These are phyloP conservation scores for Athelia sp. DNA, from an alignment of 1,284 basidiomycete genomes.

Conservation along the genomic window DNA sequence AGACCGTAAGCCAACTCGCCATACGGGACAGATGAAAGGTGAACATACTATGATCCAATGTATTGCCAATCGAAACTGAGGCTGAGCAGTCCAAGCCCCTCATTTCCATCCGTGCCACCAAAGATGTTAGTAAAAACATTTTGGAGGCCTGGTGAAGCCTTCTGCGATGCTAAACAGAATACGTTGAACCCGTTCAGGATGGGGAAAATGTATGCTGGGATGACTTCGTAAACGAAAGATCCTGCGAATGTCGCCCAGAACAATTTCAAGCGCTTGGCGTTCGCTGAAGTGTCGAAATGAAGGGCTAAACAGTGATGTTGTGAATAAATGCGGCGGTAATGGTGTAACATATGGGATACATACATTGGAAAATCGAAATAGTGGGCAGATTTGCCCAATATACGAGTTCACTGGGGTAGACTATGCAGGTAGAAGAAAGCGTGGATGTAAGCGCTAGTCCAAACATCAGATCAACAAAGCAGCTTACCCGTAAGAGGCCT, in stretches of 20 bases:
- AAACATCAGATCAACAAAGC: too few species aligned
- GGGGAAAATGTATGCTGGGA: constrained; percentile 62
- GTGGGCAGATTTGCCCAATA: constrained; percentile 61
- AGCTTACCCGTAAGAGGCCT: background rate
- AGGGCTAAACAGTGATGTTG: constrained; percentile 28
- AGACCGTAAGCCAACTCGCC: background rate
- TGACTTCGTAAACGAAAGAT: constrained; percentile 53
- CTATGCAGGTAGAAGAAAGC: too few species aligned
- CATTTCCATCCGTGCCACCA: constrained; percentile 57
- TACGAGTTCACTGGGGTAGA: constrained; percentile 68
- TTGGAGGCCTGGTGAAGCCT: constrained; percentile 32
- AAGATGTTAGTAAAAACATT: constrained; percentile 60
- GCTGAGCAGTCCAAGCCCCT: constrained; percentile 55
- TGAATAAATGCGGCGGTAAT: constrained; percentile 17
- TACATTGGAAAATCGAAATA: constrained; percentile 59
- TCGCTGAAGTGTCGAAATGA: constrained; percentile 44
- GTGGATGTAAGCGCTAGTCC: too few species aligned
- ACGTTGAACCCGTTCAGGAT: constrained; percentile 52
- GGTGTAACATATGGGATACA: constrained; percentile 11
- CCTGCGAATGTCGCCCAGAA: constrained; percentile 57
- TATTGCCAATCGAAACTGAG: constrained; percentile 62
- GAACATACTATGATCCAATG: constrained; percentile 47
- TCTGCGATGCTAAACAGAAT: constrained; percentile 52
- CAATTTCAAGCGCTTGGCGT: constrained; percentile 47
- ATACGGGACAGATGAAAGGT: background rate